Evolutionary conservation across 2,329 filamentous ascomycete genomes (phyloP).

Genomic region (Lachnellula willkommii): DNA sequence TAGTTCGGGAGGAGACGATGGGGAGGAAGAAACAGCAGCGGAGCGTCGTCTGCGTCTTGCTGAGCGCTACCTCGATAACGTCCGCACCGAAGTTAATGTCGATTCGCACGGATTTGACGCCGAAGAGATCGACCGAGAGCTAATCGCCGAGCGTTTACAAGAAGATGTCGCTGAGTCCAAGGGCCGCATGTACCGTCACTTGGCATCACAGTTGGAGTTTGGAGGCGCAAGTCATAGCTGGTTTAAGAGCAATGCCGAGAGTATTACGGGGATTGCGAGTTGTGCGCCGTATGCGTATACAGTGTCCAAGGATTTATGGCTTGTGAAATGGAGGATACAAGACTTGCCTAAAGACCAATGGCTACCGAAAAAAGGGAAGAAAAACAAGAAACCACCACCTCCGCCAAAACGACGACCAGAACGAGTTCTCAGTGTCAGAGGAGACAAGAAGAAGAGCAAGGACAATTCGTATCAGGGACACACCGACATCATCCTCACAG

Average conservation of each 20-base stretch:
- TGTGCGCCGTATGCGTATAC: conserved; percentile 81
- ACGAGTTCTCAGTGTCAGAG: conserved; percentile 58
- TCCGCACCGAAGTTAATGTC: conserved; percentile 75
- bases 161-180: conserved; percentile 91
- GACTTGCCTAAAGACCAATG: conserved; percentile 56
- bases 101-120: conserved; percentile 88
- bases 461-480: conserved; percentile 71
- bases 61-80: conserved; percentile 87
- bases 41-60: conserved; percentile 82
- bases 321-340: conserved; percentile 88
- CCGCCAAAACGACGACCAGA: conserved; percentile 58
- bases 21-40: conserved; percentile 78
- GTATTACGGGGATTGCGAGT: conserved; percentile 74
- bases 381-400: conserved; percentile 52
- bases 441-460: conserved; percentile 52
- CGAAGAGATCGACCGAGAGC: conserved; percentile 83
- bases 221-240: conserved; percentile 60
- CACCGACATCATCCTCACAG: conserved; percentile 70
- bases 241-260: conserved; percentile 72
- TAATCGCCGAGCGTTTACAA: conserved; percentile 84
- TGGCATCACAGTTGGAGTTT: conserved; percentile 70
- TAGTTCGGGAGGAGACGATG: conserved; percentile 49
- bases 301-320: conserved; percentile 73
- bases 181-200: conserved; percentile 77
- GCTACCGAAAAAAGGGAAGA: conserved; percentile 45